phyloP scores from a whole-genome alignment of 164 flowering plant species.

The Pachysandra terminalis region DNA sequence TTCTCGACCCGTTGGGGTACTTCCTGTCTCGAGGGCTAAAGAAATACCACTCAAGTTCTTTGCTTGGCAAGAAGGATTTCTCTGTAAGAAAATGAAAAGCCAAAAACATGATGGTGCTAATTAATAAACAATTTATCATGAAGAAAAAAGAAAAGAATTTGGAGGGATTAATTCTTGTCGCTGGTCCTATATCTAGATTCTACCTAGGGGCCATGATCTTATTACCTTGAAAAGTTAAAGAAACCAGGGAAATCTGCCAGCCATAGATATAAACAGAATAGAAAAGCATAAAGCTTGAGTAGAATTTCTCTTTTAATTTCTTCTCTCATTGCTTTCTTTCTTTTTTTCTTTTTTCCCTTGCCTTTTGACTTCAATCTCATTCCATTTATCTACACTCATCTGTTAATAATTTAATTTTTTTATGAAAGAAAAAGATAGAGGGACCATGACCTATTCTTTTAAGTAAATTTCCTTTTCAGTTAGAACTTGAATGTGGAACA shows the following conservation, averaged over 20 bases:
- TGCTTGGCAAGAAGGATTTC: constrained; percentile 88
- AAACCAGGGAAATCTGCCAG: not conserved
- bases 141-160: too few relatives aligned
- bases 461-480: too few relatives aligned
- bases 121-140: too few relatives aligned
- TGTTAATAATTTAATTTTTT: too few relatives aligned
- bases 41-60: constrained; percentile 94
- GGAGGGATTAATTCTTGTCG: too few relatives aligned
- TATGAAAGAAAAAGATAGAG: too few relatives aligned
- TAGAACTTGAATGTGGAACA: too few relatives aligned
- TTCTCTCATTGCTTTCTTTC: constrained; percentile 10
- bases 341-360: not conserved
- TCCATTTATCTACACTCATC: not conserved
- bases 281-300: constrained; percentile 11
- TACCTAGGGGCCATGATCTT: too few relatives aligned
- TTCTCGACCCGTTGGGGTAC: constrained; percentile 92
- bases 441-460: too few relatives aligned
- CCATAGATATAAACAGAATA: not conserved
- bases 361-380: constrained; percentile 1
- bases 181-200: too few relatives aligned
- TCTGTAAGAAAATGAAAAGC: constrained; percentile 34
- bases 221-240: too few relatives aligned
- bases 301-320: constrained; percentile 6
- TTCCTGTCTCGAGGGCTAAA: constrained; percentile 92
- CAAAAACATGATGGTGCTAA: too few relatives aligned